Evolutionary conservation across 164 flowering plant species (phyloP), one percentile per base, ranked within the genome.

Genomic region (Cinnamomum chago): DNA sequence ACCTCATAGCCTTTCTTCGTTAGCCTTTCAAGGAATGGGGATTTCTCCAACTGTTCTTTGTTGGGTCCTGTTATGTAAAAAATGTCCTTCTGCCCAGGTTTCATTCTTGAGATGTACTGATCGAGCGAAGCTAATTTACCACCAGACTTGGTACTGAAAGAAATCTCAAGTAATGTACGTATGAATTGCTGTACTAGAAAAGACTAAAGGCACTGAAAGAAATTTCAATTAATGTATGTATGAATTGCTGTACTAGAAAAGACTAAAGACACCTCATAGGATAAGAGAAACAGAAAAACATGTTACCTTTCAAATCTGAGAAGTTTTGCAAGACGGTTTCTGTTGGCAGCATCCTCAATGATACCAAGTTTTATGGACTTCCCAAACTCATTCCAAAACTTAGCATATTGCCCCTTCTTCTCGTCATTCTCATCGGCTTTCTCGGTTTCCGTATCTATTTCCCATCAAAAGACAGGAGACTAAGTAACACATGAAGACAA

Each of bases 1-100:
- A 94, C 98, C 97, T 95, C 99, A 65, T 84, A 95, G 71, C 86
- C 83, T 71, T 93, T 95, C 90, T 93, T 95, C 62, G 80, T 86
- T 51, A 95, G 97, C 79, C 96, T 88, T 84, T 95, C 99, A 65
- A 95, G 92, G 97, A 95, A 95, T 55, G 99, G 99, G 65, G 99
- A 95, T 65, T 92, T 95, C 81, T 90, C 97, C 81, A 95, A 78
- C 58, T 90, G 97, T 67, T 93, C 98, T 83, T 93, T 95, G 93
- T 85, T 95, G 65, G 88, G 67, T 68, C 99, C 99, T 0, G 99
- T 95, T 2, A 93, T 88, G 84, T 95, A 95, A 73, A 93, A 95
- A 81, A 95, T 93, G 70, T 95, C 98, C 81, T 93, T 95, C 74
- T 95, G 99, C 62, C 94, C 97, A 3, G 89, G 5, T 71, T 93